A percentile compares a stretch with the other conserved stretches of the same genome.
phyloP scores from a whole-genome alignment of 2,329 filamentous ascomycete genomes.

The Teratosphaeria destructans region DNA sequence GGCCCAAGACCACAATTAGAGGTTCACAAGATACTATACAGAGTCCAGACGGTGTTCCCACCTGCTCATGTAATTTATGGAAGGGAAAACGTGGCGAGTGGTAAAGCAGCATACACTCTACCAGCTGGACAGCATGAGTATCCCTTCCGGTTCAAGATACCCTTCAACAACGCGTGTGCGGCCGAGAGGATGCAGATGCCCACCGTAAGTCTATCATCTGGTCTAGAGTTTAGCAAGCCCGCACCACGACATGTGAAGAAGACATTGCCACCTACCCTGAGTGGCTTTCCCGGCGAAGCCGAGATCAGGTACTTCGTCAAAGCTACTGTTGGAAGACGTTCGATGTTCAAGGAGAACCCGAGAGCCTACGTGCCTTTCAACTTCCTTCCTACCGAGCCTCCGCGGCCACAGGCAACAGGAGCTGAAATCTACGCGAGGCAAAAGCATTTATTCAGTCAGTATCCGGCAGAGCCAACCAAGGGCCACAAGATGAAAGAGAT shows the following conservation, averaged over 20 bases:
- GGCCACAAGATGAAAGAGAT: constrained; percentile 46
- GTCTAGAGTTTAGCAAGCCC: constrained; percentile 36
- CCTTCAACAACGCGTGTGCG: constrained; percentile 63
- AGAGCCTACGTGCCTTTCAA: constrained; percentile 57
- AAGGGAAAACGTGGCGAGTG: constrained; percentile 8
- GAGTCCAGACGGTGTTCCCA: constrained; percentile 62
- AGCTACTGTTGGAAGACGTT: constrained; percentile 81
- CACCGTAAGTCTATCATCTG: constrained; percentile 33
- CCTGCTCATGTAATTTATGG: constrained; percentile 35
- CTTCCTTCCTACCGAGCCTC: constrained; percentile 87
- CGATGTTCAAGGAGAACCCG: constrained; percentile 84
- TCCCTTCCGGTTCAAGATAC: constrained; percentile 63
- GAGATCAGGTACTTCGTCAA: constrained; percentile 94
- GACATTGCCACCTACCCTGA: constrained; percentile 79
- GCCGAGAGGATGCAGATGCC: constrained; percentile 31
- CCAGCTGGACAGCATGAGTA: constrained; percentile 64
- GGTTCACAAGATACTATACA: constrained; percentile 59
- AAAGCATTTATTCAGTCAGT: constrained; percentile 46
- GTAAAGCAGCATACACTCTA: constrained; percentile 45
- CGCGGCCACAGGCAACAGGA: constrained; percentile 53
- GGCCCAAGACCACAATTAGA: constrained; percentile 39
- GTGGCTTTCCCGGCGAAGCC: constrained; percentile 75
- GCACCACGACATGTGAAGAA: constrained; percentile 61
- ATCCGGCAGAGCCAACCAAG: constrained; percentile 21
- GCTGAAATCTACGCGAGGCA: constrained; percentile 80